phyloP scores from a whole-genome alignment of 306 rosid genomes.

The Urtica urens region DNA sequence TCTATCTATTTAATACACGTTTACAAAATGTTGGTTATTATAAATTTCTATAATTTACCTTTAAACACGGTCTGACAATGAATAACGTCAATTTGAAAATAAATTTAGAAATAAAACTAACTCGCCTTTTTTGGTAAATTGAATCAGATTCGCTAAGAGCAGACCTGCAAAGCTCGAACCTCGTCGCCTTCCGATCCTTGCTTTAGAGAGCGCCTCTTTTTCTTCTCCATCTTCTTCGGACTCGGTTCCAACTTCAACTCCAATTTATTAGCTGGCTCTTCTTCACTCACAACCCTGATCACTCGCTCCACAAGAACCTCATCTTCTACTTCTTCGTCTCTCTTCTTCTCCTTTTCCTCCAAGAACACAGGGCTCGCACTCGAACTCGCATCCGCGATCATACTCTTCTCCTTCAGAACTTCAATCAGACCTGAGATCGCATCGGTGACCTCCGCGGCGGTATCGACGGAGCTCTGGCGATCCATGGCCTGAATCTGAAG shows the following conservation, averaged over 20 bases:
- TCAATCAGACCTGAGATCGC: constrained; percentile 37
- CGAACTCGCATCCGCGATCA: constrained; percentile 43
- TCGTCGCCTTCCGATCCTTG: constrained; percentile 71
- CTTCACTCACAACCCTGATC: constrained; percentile 16
- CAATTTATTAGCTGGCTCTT: constrained; percentile 21
- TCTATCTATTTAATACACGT: no score
- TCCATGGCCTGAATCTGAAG: constrained; percentile 47
- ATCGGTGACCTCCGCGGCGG: constrained; percentile 33
- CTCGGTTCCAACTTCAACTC: constrained; percentile 39
- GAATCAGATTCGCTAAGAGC: constrained; percentile 30
- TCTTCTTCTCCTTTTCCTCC: constrained; percentile 26
- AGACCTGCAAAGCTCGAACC: constrained; percentile 83
- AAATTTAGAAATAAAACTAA: constrained; percentile 13
- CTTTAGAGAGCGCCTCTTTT: constrained; percentile 29
- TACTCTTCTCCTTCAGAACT: constrained; percentile 51
- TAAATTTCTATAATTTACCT: no score
- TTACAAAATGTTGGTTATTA: no score
- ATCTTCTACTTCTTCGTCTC: constrained; percentile 28
- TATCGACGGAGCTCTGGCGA: constrained; percentile 22
- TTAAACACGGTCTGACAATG: no score
- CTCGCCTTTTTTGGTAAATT: constrained; percentile 51
- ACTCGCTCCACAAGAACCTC: constrained; percentile 34
- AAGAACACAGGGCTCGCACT: constrained; percentile 27
- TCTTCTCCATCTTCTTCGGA: constrained; percentile 25
- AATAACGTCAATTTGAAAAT: neutral